Base-by-base conservation (phyloP, 768 basidiomycete genomes). In the Mycena rebaudengoi region DNA sequence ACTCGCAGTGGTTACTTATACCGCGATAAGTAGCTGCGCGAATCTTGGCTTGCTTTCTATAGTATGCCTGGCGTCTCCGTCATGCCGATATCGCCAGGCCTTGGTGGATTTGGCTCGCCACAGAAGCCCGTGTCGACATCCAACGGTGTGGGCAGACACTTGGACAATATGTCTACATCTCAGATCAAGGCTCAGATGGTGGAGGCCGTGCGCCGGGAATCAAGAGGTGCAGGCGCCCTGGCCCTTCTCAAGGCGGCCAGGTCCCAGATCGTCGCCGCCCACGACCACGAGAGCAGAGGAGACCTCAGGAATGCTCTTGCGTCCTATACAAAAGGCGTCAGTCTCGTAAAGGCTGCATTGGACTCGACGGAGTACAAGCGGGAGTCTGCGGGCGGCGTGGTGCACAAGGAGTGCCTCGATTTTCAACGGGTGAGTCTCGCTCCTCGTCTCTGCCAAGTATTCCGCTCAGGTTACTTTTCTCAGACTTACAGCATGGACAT, bases 161-260 rank as follows among this genome's bases (percentile, higher is more conserved):
- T 75, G 32, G 78, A 78, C 66, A 78, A 75, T 40, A 74, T 82
- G 70, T 76, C 79, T 12, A 75, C 81, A 23, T 65, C 74, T 12
- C 81, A 82, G 53, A 82, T 85, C 67, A 85, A 83, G 66, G 71
- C 73, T 49, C 81, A 78, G 69, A 81, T 80, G 12, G 81, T 76
- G 66, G 81, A 83, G 43, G 69, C 77, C 12, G 87, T 87, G 13
- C 77, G 79, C 35, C 84, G 81, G 55, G 81, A 82, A 52, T 84
- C 85, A 46, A 83, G 82, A 66, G 88, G 88, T n/a, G 83, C 83
- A 41, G 86, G 90, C 10, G 79, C 89, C 7, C 71, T 85, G 28
- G 78, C 84, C 10, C 83, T 94, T 68, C 86, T 94, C 75, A 84
- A 79, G 71, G 76, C 82, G 21, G 92, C 92, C 23, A 83, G 86